Conservation (phyloP, 495 filamentous ascomycete species). For the Chaetomium tenue region DNA sequence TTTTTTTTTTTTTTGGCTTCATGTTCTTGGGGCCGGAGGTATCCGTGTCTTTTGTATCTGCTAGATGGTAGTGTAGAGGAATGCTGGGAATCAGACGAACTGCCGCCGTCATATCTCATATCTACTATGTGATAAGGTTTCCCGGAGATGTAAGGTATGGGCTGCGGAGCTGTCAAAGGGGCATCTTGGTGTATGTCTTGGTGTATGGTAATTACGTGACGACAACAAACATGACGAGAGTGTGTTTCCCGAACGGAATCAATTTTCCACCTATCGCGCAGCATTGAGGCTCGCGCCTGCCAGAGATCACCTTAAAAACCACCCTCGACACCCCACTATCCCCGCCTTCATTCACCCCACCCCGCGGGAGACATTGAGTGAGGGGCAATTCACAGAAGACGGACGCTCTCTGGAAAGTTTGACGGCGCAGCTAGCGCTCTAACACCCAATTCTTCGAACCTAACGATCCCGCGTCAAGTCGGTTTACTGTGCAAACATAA, state of each 20-base stretch:
- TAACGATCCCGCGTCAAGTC: too few relatives aligned
- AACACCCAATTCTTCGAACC: too few relatives aligned
- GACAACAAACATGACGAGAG: neutral
- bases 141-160: too few relatives aligned
- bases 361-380: neutral
- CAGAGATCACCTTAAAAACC: neutral
- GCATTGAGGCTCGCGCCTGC: neutral
- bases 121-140: neutral
- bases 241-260: neutral
- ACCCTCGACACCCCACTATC: conserved; percentile 14
- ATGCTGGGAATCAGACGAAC: neutral
- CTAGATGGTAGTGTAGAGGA: conserved; percentile 10
- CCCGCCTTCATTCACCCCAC: conserved; percentile 4
- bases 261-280: conserved; percentile 27
- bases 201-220: conserved; percentile 7
- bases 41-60: conserved; percentile 13
- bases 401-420: neutral
- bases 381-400: conserved; percentile 7
- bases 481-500: too few relatives aligned
- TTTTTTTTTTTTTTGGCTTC: neutral
- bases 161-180: too few relatives aligned
- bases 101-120: neutral
- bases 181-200: too few relatives aligned
- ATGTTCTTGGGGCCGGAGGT: neutral
- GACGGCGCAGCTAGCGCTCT: too few relatives aligned